These are phyloP conservation scores for Mycena haematopus DNA, from an alignment of 768 basidiomycete species.

Conservation along the genomic window DNA sequence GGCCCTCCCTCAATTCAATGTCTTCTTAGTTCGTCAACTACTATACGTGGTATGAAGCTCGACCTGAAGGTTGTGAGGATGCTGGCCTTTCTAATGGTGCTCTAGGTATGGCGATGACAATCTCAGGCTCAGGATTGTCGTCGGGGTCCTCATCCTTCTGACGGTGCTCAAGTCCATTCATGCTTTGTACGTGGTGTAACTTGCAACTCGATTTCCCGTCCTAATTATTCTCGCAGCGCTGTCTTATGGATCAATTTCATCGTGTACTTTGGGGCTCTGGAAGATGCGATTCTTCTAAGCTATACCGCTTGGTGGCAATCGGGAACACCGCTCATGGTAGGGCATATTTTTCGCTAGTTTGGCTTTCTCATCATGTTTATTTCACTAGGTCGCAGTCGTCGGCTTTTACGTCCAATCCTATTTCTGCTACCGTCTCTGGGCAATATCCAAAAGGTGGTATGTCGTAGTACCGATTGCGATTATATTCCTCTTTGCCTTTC, in stretches of 20 bases:
- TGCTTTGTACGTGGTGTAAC: slow-evolving; percentile 38
- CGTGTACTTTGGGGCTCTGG: slow-evolving; percentile 35
- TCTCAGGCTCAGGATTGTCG: slow-evolving; percentile 29
- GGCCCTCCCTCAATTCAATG: background rate
- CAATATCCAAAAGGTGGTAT: slow-evolving; percentile 35
- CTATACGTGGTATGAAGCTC: slow-evolving; percentile 32
- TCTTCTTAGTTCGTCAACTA: slow-evolving; percentile 37
- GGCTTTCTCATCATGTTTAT: too few relatives aligned
- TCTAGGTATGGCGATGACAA: slow-evolving; percentile 34
- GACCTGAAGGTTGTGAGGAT: slow-evolving; percentile 23
- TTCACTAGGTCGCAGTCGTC: slow-evolving; percentile 38
- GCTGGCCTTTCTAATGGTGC: too few relatives aligned
- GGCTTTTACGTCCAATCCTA: slow-evolving; percentile 41
- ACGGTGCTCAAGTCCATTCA: slow-evolving; percentile 41
- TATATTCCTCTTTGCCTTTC: too few relatives aligned
- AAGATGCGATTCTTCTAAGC: slow-evolving; percentile 37
- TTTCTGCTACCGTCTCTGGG: slow-evolving; percentile 40
- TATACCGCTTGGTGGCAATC: slow-evolving; percentile 43
- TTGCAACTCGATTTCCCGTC: background rate
- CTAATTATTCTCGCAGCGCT: slow-evolving; percentile 31
- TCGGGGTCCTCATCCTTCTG: slow-evolving; percentile 35
- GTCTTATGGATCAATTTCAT: slow-evolving; percentile 40
- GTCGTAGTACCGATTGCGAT: background rate
- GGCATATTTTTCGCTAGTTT: too few relatives aligned
- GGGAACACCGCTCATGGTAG: slow-evolving; percentile 39